Evolutionary conservation across 257 asterid genomes (phyloP).

Genomic region (Ilex aquifolium): DNA sequence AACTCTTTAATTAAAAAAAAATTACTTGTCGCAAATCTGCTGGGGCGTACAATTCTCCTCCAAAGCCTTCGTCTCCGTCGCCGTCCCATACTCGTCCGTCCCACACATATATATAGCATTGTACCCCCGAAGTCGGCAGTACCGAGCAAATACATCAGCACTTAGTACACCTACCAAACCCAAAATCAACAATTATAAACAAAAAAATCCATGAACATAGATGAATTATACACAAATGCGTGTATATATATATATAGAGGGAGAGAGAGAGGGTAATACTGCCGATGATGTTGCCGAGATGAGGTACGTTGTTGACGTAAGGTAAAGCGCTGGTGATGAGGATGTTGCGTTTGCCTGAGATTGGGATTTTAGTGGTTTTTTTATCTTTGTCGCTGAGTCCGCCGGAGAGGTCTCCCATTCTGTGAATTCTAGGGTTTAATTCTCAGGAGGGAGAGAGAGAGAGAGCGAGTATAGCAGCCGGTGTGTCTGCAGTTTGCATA

Average conservation of each 20-base stretch:
- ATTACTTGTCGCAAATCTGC: constrained; percentile 88
- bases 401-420: constrained; percentile 32
- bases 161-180: constrained; percentile 74
- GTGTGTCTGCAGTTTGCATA: no score
- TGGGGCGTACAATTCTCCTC: constrained; percentile 84
- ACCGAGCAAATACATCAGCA: constrained; percentile 92
- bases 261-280: constrained; percentile 23
- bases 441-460: neutral
- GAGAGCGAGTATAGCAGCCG: neutral
- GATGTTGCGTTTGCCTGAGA: constrained; percentile 71
- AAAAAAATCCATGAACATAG: neutral
- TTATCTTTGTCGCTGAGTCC: constrained; percentile 16
- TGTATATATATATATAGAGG: no score
- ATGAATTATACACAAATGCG: no score
- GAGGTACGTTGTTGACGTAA: constrained; percentile 95
- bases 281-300: constrained; percentile 96
- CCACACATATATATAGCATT: constrained; percentile 81
- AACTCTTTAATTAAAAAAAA: neutral
- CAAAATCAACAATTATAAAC: neutral
- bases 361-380: constrained; percentile 46
- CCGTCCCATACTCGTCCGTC: constrained; percentile 97
- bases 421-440: neutral
- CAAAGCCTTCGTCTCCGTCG: constrained; percentile 96
- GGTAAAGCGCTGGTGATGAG: constrained; percentile 94
- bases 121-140: constrained; percentile 79